Evolutionary conservation across 345 rosid species (phyloP), one percentile per base, ranked within the genome.

Genomic region (Cochlearia excelsa): DNA sequence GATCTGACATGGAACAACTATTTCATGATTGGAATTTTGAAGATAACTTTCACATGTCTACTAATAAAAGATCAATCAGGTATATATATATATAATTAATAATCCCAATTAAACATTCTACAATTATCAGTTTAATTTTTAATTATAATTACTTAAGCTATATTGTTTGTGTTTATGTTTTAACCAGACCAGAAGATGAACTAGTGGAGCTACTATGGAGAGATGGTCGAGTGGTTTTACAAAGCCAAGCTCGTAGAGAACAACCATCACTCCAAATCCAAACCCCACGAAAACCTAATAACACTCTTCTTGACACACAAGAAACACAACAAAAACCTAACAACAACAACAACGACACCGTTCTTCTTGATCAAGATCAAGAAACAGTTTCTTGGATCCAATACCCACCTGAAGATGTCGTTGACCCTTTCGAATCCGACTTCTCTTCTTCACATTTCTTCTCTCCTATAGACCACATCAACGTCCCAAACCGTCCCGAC

Each of bases 361-460:
- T 2, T 33, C 5, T 33, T 33, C 35, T 33, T 5, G 35, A 16
- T 16, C 23, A 33, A 33, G 84, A 84, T 46, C 83, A 82, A 47
- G 95, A 82, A 71, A 73, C 90, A 10, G 78, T 66, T 16, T 78
- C 91, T 0, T 87, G 91, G 95, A 79, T 82, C 50, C 81, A 84
- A 7, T 78, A 72, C 61, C 84, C 86, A 0, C 82, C 88, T 0
- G 60, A 77, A 51, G 90, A 84, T 1, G 57, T 69, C 4, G 40
- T 47, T 1, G 74, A 69, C 41, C 62, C 88, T 7, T 80, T 82
- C 0, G 95, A 84, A 3, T 81, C 65, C 4, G 91, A 87, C 44
- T 75, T 84, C 42, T 82, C 78, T 51, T 82, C 91, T 4, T 16
- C 23, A 16, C 60, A 67, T 33, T 66, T 87, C 54, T 81, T 82